Evolutionary conservation across 2,329 filamentous ascomycete genomes (phyloP).

Genomic region (Pseudogymnoascus sp.): DNA sequence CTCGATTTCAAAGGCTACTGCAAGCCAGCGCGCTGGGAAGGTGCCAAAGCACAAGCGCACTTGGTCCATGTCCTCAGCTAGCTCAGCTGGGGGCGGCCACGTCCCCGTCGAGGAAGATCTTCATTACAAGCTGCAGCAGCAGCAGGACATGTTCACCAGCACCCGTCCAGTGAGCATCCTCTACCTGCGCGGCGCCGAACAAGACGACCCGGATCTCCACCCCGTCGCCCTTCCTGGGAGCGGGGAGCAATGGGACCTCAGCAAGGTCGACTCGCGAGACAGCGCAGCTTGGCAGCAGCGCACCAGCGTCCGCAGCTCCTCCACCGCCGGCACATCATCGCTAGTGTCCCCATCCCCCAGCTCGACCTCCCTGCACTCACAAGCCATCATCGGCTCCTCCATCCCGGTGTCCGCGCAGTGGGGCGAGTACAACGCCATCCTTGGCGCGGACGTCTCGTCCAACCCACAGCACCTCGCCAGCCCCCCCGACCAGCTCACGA

Average conservation of each 20-base stretch:
- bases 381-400: constrained; percentile 34
- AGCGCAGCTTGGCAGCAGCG: constrained; percentile 32
- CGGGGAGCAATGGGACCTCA: constrained; percentile 47
- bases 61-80: constrained; percentile 85
- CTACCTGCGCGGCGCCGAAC: constrained; percentile 66
- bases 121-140: constrained; percentile 65
- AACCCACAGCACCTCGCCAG: constrained; percentile 35
- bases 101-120: constrained; percentile 64
- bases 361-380: constrained; percentile 53
- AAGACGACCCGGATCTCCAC: constrained; percentile 71
- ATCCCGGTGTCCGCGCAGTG: constrained; percentile 39
- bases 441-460: constrained; percentile 38
- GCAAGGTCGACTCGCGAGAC: constrained; percentile 35
- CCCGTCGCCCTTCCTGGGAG: constrained; percentile 62
- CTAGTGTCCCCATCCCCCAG: constrained; percentile 60
- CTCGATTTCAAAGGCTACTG: constrained; percentile 35
- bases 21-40: constrained; percentile 62
- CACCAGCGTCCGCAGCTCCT: constrained; percentile 47
- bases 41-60: constrained; percentile 84
- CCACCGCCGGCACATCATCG: constrained; percentile 48
- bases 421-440: constrained; percentile 46
- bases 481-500: constrained; percentile 45
- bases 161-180: constrained; percentile 70
- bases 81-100: constrained; percentile 49
- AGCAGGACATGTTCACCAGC: constrained; percentile 85